phyloP scores from a whole-genome alignment of 352 stramenopile species.

The Phytophthora chlamydospora region DNA sequence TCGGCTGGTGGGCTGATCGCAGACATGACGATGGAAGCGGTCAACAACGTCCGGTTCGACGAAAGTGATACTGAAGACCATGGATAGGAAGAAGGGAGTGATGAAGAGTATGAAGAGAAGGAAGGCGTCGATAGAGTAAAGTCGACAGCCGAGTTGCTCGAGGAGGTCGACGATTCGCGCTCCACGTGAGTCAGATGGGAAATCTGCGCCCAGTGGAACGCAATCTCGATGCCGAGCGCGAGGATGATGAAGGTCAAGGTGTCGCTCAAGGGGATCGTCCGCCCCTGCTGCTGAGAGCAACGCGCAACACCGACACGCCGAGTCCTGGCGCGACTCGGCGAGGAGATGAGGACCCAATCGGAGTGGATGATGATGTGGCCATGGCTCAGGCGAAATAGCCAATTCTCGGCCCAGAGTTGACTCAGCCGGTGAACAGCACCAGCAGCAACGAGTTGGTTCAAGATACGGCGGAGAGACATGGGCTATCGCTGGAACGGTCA shows the following conservation, averaged over 20 bases:
- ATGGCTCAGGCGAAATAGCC: conserved; percentile 1
- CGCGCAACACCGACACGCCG: conserved; percentile 1
- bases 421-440: not conserved
- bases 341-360: too few species aligned
- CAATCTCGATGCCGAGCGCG: conserved; percentile 2
- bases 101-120: not conserved
- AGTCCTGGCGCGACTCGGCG: not conserved
- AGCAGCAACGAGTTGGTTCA: not conserved
- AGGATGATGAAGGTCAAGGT: too few species aligned
- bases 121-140: too few species aligned
- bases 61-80: not conserved
- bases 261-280: conserved; percentile 2
- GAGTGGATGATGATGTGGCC: not conserved
- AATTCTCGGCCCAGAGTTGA: conserved; percentile 1
- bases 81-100: conserved; percentile 5
- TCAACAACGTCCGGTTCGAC: not conserved
- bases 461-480: too few species aligned
- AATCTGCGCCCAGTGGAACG: conserved; percentile 6
- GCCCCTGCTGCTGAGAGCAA: not conserved
- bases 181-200: conserved; percentile 2
- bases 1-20: not conserved
- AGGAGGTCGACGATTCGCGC: not conserved
- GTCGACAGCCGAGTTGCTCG: too few species aligned
- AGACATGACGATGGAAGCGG: not conserved
- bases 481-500: too few species aligned